Percentiles rank a stretch among this genome's conserved stretches.
Conservation (phyloP, 176 grass and related monocot species). For the Avena sativa region DNA sequence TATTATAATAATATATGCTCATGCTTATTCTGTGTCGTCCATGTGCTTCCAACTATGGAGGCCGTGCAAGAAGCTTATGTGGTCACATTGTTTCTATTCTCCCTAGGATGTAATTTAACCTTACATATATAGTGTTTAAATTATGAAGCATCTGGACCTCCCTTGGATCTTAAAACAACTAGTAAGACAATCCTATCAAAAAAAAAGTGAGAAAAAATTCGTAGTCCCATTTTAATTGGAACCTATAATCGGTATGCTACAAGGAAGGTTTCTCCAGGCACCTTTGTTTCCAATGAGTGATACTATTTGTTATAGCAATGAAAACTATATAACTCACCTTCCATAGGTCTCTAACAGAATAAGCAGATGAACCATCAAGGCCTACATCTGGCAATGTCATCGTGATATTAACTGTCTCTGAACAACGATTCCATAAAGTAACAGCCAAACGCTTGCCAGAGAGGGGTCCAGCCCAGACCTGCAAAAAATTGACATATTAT, state of each 20-base stretch:
- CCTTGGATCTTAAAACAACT: background rate
- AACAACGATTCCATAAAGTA: slow-evolving; percentile 88
- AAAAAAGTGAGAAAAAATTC: background rate
- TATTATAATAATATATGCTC: background rate
- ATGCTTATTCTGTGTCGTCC: background rate
- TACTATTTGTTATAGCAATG: background rate
- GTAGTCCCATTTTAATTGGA: background rate
- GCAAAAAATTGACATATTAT: slow-evolving; percentile 37
- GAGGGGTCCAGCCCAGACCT: slow-evolving; percentile 94
- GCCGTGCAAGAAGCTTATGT: background rate
- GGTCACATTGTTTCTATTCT: background rate
- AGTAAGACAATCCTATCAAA: background rate
- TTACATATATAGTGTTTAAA: background rate
- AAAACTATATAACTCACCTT: slow-evolving; percentile 47
- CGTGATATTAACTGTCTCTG: slow-evolving; percentile 61
- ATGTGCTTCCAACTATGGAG: background rate
- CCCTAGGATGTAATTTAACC: background rate
- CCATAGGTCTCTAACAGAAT: slow-evolving; percentile 88
- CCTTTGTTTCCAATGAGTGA: background rate
- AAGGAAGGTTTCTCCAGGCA: background rate
- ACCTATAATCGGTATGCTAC: background rate
- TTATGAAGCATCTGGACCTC: background rate
- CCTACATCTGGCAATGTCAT: slow-evolving; percentile 62
- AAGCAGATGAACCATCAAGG: slow-evolving; percentile 54
- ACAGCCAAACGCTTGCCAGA: slow-evolving; percentile 66